phyloP scores from a whole-genome alignment of 225 moss, liverwort and hornwort species.

The Sphagnum tenellum region DNA sequence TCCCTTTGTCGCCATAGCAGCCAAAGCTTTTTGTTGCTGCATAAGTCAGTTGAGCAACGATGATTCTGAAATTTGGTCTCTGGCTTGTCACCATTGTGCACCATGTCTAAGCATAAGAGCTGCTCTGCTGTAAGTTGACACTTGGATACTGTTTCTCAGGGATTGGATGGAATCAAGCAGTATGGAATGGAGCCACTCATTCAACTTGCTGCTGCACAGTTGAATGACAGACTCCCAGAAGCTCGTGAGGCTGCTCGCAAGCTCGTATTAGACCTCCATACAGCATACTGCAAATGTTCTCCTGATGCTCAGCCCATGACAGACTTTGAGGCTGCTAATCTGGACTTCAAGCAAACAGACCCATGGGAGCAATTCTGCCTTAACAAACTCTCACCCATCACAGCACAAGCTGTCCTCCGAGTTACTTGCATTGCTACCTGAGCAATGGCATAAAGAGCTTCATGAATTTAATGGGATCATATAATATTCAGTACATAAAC shows the following conservation, averaged over 20 bases:
- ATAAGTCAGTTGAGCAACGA: not conserved
- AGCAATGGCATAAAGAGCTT: not conserved
- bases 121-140: no score
- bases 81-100: no score
- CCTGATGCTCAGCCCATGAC: slow-evolving; percentile 16
- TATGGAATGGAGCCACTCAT: slow-evolving; percentile 72
- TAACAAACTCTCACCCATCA: slow-evolving; percentile 68
- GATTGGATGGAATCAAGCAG: slow-evolving; percentile 65
- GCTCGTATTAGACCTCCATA: slow-evolving; percentile 78
- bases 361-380: slow-evolving; percentile 90
- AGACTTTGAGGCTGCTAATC: slow-evolving; percentile 16
- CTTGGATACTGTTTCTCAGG: slow-evolving; percentile 26
- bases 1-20: not conserved
- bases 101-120: no score
- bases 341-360: slow-evolving; percentile 34
- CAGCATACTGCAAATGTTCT: slow-evolving; percentile 55
- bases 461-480: no score
- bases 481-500: no score
- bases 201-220: slow-evolving; percentile 76
- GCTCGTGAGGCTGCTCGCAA: slow-evolving; percentile 97
- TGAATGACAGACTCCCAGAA: slow-evolving; percentile 95
- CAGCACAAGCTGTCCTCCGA: slow-evolving; percentile 94
- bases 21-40: not conserved
- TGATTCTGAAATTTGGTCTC: not conserved
- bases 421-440: slow-evolving; percentile 72